These are phyloP conservation scores for Globisporangium echinulatum DNA, from an alignment of 352 stramenopile species.

Conservation along the genomic window DNA sequence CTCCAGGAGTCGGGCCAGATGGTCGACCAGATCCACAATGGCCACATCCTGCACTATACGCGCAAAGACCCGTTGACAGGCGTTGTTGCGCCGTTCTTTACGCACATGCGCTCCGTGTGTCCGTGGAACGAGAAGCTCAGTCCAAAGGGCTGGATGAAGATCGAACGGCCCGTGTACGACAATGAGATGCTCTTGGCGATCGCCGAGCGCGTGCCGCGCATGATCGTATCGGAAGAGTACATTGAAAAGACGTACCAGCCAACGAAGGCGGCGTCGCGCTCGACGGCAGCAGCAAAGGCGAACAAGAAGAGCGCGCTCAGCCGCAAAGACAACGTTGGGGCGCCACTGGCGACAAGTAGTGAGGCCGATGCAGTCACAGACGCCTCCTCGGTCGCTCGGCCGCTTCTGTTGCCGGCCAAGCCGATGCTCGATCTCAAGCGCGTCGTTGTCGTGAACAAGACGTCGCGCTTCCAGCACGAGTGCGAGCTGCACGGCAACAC, in stretches of 20 bases:
- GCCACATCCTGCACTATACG: slow-evolving; percentile 86
- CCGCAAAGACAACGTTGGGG: slow-evolving; percentile 1
- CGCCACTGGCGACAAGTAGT: no score
- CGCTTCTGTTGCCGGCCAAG: slow-evolving; percentile 37
- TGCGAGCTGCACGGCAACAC: slow-evolving; percentile 74
- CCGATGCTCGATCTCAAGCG: slow-evolving; percentile 65
- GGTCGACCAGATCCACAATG: slow-evolving; percentile 89
- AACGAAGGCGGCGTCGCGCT: slow-evolving; percentile 4
- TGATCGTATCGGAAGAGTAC: slow-evolving; percentile 88
- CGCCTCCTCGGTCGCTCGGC: slow-evolving; percentile 17
- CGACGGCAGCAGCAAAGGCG: background rate
- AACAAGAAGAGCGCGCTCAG: slow-evolving; percentile 11
- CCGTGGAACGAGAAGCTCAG: slow-evolving; percentile 88
- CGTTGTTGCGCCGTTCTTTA: slow-evolving; percentile 80
- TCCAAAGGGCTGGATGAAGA: slow-evolving; percentile 86
- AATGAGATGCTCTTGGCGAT: slow-evolving; percentile 84
- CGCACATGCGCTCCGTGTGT: slow-evolving; percentile 85
- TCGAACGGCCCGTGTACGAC: slow-evolving; percentile 83
- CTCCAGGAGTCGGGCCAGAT: slow-evolving; percentile 78
- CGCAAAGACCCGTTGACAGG: slow-evolving; percentile 64
- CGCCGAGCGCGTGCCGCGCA: slow-evolving; percentile 73
- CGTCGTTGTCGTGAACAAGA: slow-evolving; percentile 86
- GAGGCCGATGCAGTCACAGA: background rate
- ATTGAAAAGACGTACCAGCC: slow-evolving; percentile 80
- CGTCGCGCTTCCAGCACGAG: slow-evolving; percentile 84